Evolutionary conservation across 2,329 filamentous ascomycete species (phyloP), one percentile per base, ranked within the genome.

Genomic region (Microascus cirrosus): DNA sequence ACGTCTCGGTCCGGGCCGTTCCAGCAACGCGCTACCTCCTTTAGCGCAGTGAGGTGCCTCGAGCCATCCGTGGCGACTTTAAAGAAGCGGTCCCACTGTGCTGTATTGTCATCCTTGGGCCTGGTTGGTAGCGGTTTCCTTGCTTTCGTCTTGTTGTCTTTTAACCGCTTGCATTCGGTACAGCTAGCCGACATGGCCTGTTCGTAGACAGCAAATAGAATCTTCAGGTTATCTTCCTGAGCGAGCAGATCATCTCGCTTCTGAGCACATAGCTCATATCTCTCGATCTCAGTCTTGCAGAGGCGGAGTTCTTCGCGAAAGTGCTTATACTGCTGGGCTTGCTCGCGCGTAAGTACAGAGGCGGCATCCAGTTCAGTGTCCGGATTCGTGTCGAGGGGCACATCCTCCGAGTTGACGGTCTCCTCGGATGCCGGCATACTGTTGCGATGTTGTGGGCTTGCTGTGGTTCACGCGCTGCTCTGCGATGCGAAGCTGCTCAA

Each of bases 131-230:
- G 35, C 34, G 34, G 32, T 24, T 12, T 24, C 18, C 18, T 18
- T 12, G 34, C 20, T 39, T 24, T 18, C 42, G 20, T 54, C 2
- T 42, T 28, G 34, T 42, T 54, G 22, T 22, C 25, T 53, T 53
- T 54, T 34, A 11, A 39, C 32, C 28, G 25, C 42, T 54, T 28
- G 20, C 42, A 54, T 11, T 54, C 20, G 2, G 8, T 10, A 28
- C 48, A 58, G 5, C 45, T 22, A 4, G 32, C 32, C 34, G 34
- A 55, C 25, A 58, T 58, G 36, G 58, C 35, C 28, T 48, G 36
- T 34, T 60, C 36, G n/a, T 28, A 58, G 28, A 28, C 22, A 18
- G 53, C 56, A 34, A 60, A 53, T 8, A 60, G 56, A 25, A 60
- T 18, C 59, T 58, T 12, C 42, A 55, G 35, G 15, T 53, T 45